Evolutionary conservation across 2,329 filamentous ascomycete species (phyloP), one percentile per base, ranked within the genome.

Genomic region (Cercospora sp.): DNA sequence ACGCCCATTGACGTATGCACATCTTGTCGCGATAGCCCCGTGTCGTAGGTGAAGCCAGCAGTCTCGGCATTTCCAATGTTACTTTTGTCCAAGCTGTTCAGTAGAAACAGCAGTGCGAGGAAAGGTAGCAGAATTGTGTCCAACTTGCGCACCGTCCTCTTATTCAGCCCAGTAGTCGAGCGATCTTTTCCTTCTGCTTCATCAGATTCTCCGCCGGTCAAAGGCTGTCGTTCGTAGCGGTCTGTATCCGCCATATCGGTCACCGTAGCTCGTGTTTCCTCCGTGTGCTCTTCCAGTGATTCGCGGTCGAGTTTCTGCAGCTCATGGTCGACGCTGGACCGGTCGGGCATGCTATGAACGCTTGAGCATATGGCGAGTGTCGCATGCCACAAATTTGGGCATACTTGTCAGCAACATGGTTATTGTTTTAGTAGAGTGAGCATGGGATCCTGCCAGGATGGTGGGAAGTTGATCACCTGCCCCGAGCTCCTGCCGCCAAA

Each of bases 11-110:
- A 85, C 4, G 82, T 81, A 71, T 88, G 88, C 65, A 89, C 76
- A 72, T 87, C 86, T 43, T 79, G 78, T n/a, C 81, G 80, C 3
- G 77, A 77, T 1, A 86, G 79, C 0, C 85, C 86, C 28, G 86
- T 83, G 71, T 88, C 85, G 49, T 77, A 75, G 0, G 86, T 88
- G 74, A 88, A 88, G 69, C 90, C 85, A 26, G 87, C 87, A 6
- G 83, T 85, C 68, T 86, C 84, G 12, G 84, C 84, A 77, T 85
- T 86, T 65, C 85, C 84, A 67, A 86, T 83, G 70, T 86, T 86
- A 16, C 81, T 81, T 68, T 84, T 84, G 76, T 86, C 85, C 18
- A 86, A 77, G 59, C 81, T 81, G 75, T 86, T 86, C 71, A 86
- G 81, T 7, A 86, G 79, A 72, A 85, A 86, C 40, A 86, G 75